phyloP scores from a whole-genome alignment of 2,329 filamentous ascomycete species.

The Pyrenophora graminea region DNA sequence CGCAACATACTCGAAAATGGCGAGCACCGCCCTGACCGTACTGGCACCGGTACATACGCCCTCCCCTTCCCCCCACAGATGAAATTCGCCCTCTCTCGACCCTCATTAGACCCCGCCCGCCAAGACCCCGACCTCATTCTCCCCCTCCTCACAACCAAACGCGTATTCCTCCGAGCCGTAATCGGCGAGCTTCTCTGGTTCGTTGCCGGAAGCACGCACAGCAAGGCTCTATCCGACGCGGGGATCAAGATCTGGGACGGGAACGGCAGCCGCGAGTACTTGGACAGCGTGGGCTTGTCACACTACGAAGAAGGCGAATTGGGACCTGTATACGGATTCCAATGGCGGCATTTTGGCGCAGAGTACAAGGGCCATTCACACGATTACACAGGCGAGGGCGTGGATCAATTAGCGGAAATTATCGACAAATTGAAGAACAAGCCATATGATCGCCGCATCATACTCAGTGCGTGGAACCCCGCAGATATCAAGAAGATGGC shows the following conservation, averaged over 20 bases:
- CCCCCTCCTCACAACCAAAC: slow-evolving; percentile 94
- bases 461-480: slow-evolving; percentile 93
- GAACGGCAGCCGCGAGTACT: slow-evolving; percentile 87
- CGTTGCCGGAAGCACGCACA: slow-evolving; percentile 81
- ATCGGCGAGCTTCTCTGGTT: slow-evolving; percentile 97
- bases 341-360: slow-evolving; percentile 98
- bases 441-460: slow-evolving; percentile 87
- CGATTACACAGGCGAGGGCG: slow-evolving; percentile 85
- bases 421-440: slow-evolving; percentile 80
- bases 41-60: slow-evolving; percentile 88
- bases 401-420: slow-evolving; percentile 92
- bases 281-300: slow-evolving; percentile 80
- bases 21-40: slow-evolving; percentile 88
- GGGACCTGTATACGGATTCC: slow-evolving; percentile 96
- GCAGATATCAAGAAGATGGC: slow-evolving; percentile 85
- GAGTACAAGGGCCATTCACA: slow-evolving; percentile 70
- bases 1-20: slow-evolving; percentile 79
- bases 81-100: slow-evolving; percentile 78
- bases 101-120: slow-evolving; percentile 44
- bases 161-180: slow-evolving; percentile 89
- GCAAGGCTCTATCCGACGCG: slow-evolving; percentile 71
- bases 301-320: slow-evolving; percentile 87
- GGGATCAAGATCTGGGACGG: slow-evolving; percentile 98
- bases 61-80: slow-evolving; percentile 86
- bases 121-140: slow-evolving; percentile 65